Percentiles rank a stretch among this genome's conserved stretches.
These are phyloP conservation scores for Agarophyton chilense DNA, from an alignment of 23 red algal species.

Conservation along the genomic window DNA sequence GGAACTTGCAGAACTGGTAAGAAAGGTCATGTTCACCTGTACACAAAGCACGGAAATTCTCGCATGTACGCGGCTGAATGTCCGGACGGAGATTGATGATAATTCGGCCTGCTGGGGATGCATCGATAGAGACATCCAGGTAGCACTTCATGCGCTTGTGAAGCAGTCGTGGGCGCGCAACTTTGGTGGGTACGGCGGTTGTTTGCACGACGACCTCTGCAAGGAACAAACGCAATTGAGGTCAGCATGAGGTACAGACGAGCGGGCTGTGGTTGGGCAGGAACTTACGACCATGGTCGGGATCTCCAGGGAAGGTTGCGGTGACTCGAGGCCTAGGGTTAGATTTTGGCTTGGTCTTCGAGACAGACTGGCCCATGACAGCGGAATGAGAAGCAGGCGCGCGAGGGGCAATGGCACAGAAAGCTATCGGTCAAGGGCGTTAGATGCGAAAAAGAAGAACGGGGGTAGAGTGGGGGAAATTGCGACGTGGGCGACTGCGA, in stretches of 20 bases:
- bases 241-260: background rate
- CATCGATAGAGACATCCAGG: slow-evolving; percentile 83
- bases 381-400: background rate
- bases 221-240: background rate
- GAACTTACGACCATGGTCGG: slow-evolving; percentile 70
- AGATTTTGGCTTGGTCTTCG: slow-evolving; percentile 35
- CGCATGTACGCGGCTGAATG: slow-evolving; percentile 75
- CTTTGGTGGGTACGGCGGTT: slow-evolving; percentile 15
- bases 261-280: background rate
- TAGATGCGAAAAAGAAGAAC: too few species aligned
- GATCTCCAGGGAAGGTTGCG: slow-evolving; percentile 67
- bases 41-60: slow-evolving; percentile 81
- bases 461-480: too few species aligned
- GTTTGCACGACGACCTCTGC: slow-evolving; percentile 55
- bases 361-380: slow-evolving; percentile 41
- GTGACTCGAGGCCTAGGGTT: slow-evolving; percentile 48
- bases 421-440: too few species aligned
- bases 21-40: slow-evolving; percentile 66
- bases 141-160: slow-evolving; percentile 59
- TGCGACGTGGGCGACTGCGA: too few species aligned
- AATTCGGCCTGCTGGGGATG: slow-evolving; percentile 67
- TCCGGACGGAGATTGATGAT: slow-evolving; percentile 77
- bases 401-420: background rate
- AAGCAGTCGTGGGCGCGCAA: slow-evolving; percentile 23
- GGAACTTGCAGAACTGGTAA: slow-evolving; percentile 85